Evolutionary conservation across 2,329 filamentous ascomycete genomes (phyloP).

Genomic region (Teratosphaeriaceae sp.): DNA sequence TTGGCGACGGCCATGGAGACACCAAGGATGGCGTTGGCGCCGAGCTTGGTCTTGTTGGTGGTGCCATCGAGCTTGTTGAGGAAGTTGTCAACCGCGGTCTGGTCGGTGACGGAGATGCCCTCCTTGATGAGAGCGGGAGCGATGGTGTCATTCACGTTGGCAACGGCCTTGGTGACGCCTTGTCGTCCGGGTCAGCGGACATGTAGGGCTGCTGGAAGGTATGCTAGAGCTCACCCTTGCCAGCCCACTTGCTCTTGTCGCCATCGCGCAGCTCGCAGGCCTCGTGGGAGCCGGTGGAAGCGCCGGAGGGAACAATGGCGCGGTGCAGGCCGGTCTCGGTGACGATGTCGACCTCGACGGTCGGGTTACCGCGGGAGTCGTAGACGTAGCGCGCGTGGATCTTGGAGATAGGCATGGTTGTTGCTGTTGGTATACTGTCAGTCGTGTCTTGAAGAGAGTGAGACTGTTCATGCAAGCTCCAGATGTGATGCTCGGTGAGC

Average conservation of each 20-base stretch:
- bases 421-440: conserved; percentile 2
- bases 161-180: conserved; percentile 49
- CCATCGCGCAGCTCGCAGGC: conserved; percentile 49
- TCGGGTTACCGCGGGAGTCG: conserved; percentile 98
- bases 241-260: conserved; percentile 47
- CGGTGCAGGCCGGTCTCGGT: conserved; percentile 92
- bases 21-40: conserved; percentile 55
- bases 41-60: conserved; percentile 52
- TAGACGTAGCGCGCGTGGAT: conserved; percentile 70
- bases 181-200: conserved; percentile 1
- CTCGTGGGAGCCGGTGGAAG: conserved; percentile 67
- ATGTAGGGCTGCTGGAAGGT: neutral
- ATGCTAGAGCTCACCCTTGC: conserved; percentile 38
- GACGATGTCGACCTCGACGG: conserved; percentile 95
- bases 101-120: conserved; percentile 49
- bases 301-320: conserved; percentile 94
- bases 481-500: too few relatives aligned
- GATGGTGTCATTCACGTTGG: conserved; percentile 50
- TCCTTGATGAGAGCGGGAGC: conserved; percentile 49
- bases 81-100: conserved; percentile 48
- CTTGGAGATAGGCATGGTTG: conserved; percentile 65
- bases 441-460: too few relatives aligned
- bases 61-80: conserved; percentile 52
- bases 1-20: conserved; percentile 55
- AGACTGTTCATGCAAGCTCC: too few relatives aligned